Evolutionary conservation across 2,329 filamentous ascomycete genomes (phyloP).

Genomic region (Corynespora cassiicola): DNA sequence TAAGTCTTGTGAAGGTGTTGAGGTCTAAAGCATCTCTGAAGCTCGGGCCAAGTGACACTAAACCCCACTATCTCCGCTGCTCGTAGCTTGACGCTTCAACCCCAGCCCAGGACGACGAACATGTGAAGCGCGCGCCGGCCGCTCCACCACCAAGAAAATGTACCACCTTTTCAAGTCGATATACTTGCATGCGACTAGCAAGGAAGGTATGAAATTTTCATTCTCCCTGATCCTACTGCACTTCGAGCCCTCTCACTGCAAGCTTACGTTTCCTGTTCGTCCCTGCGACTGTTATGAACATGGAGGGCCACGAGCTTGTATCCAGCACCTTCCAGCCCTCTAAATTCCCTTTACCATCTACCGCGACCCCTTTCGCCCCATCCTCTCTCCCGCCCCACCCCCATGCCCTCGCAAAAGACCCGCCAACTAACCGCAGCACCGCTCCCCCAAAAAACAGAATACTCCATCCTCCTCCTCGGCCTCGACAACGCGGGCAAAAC

Average conservation of each 20-base stretch:
- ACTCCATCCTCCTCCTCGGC: conserved; percentile 94
- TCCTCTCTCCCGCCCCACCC: conserved; percentile 4
- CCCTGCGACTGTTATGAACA: too few species aligned
- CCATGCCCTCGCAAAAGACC: conserved; percentile 4
- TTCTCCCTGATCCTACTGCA: too few species aligned
- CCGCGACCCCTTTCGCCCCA: conserved; percentile 2
- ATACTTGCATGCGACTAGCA: conserved; percentile 94
- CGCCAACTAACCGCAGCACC: conserved; percentile 9
- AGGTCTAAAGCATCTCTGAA: neutral
- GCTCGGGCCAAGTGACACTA: neutral
- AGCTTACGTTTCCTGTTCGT: too few species aligned
- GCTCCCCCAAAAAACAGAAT: conserved; percentile 77
- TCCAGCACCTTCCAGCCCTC: too few species aligned
- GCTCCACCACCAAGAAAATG: conserved; percentile 60
- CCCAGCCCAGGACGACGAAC: conserved; percentile 12
- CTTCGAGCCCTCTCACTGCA: too few species aligned
- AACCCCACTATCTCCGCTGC: conserved; percentile 2
- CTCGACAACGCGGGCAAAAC: conserved; percentile 99
- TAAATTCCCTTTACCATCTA: too few species aligned
- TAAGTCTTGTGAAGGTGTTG: neutral
- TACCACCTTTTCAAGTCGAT: conserved; percentile 96
- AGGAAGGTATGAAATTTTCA: conserved; percentile 76
- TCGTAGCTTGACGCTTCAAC: too few species aligned
- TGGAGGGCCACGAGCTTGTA: too few species aligned
- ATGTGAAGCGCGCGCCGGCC: conserved; percentile 23